A percentile compares a stretch with the other conserved stretches of the same genome.
Conservation (phyloP, 108 stramenopile species). For the Skeletonema potamos region DNA sequence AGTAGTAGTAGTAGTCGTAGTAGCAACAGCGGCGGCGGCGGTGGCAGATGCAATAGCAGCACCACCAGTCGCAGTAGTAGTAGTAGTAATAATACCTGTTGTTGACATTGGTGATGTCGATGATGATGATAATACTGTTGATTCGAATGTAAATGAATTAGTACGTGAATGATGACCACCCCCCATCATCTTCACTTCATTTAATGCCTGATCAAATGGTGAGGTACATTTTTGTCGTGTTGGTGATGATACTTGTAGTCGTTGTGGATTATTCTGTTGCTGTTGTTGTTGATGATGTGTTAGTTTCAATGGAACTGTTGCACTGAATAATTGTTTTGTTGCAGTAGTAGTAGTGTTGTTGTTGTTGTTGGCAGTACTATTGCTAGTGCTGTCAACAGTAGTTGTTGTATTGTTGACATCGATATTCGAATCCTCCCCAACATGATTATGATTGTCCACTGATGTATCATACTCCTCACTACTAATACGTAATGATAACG, state of each 20-base stretch:
- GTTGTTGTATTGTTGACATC: too few relatives aligned
- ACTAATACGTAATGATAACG: background rate
- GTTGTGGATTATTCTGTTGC: too few relatives aligned
- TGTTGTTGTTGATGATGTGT: background rate
- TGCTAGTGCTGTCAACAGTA: background rate
- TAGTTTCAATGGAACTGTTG: background rate
- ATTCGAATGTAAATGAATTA: constrained; percentile 8
- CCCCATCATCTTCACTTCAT: constrained; percentile 8
- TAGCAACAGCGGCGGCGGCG: too few relatives aligned
- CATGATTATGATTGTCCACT: background rate
- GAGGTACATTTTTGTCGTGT: background rate
- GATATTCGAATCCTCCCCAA: too few relatives aligned
- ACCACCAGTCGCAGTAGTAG: too few relatives aligned
- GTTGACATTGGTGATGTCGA: too few relatives aligned
- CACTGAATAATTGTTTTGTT: background rate
- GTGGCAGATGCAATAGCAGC: too few relatives aligned
- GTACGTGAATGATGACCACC: constrained; percentile 5
- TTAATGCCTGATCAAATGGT: constrained; percentile 24
- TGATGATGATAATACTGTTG: too few relatives aligned
- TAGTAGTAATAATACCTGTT: too few relatives aligned
- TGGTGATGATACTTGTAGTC: too few relatives aligned
- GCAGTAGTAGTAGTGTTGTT: background rate
- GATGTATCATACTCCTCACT: background rate
- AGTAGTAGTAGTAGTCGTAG: background rate
- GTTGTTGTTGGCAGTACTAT: background rate